A percentile compares a stretch with the other conserved stretches of the same genome.
These are phyloP conservation scores for Colletotrichum sp. DNA, from an alignment of 2,329 filamentous ascomycete genomes.

Conservation along the genomic window DNA sequence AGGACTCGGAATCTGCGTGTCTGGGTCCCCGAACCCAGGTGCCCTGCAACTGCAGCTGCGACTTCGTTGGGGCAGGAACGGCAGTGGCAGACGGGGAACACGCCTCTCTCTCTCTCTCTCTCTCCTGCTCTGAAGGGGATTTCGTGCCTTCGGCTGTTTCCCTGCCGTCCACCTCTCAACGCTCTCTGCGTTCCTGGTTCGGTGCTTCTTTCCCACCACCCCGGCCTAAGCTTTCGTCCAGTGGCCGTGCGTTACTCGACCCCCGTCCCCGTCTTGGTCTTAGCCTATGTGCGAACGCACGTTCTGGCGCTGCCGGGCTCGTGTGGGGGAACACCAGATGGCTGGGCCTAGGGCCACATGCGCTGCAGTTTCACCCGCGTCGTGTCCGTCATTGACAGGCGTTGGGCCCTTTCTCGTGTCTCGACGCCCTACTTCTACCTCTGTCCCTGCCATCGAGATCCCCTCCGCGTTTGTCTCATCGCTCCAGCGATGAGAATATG, in stretches of 20 bases:
- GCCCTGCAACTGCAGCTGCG: neutral
- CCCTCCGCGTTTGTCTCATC: neutral
- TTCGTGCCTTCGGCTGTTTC: conserved; percentile 8
- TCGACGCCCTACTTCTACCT: neutral
- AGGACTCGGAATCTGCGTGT: conserved; percentile 12
- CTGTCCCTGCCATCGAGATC: neutral
- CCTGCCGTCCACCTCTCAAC: conserved; percentile 5
- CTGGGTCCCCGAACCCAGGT: neutral
- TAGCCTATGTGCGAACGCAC: conserved; percentile 13
- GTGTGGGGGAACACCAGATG: conserved; percentile 16
- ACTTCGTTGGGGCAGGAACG: neutral
- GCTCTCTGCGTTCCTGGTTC: neutral
- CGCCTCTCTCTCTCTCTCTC: neutral
- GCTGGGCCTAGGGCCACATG: neutral
- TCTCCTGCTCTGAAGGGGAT: neutral
- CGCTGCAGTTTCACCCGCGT: neutral
- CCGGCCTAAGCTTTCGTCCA: conserved; percentile 17
- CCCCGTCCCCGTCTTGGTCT: neutral
- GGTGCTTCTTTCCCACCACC: neutral
- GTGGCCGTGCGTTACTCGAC: conserved; percentile 10
- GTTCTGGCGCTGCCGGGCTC: conserved; percentile 17
- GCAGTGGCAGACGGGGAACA: neutral
- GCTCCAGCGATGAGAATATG: neutral
- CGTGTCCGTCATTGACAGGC: neutral
- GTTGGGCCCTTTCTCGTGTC: neutral